Conservation (phyloP, 176 grass and related monocot species). For the Puya raimondii region DNA sequence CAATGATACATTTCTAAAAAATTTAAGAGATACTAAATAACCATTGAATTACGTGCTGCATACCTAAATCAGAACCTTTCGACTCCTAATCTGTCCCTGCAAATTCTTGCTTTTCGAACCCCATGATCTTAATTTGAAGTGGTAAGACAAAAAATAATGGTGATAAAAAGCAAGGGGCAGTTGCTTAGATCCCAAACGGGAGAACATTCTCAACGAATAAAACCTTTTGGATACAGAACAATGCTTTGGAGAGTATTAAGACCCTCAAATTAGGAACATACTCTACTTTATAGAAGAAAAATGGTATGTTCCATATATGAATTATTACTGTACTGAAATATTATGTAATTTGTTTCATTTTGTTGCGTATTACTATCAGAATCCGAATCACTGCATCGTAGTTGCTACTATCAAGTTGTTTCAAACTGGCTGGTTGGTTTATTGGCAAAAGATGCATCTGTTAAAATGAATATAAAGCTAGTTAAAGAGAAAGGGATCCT, state of each 20-base stretch:
- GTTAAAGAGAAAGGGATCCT: conserved; percentile 11
- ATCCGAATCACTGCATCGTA: neutral
- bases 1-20: no score
- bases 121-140: neutral
- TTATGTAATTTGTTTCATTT: neutral
- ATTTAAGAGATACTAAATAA: no score
- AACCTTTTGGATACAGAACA: neutral
- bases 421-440: neutral
- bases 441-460: no score
- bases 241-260: conserved; percentile 10
- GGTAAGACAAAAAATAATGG: neutral
- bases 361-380: neutral
- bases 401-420: conserved; percentile 4
- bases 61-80: no score
- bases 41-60: no score
- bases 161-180: neutral
- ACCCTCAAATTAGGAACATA: conserved; percentile 3
- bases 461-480: neutral
- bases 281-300: conserved; percentile 7
- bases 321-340: neutral
- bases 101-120: no score
- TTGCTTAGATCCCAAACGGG: conserved; percentile 17
- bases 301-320: conserved; percentile 2
- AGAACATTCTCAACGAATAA: conserved; percentile 11
- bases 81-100: no score